phyloP scores from a whole-genome alignment of 768 basidiomycete species.

The Mycena crocata region DNA sequence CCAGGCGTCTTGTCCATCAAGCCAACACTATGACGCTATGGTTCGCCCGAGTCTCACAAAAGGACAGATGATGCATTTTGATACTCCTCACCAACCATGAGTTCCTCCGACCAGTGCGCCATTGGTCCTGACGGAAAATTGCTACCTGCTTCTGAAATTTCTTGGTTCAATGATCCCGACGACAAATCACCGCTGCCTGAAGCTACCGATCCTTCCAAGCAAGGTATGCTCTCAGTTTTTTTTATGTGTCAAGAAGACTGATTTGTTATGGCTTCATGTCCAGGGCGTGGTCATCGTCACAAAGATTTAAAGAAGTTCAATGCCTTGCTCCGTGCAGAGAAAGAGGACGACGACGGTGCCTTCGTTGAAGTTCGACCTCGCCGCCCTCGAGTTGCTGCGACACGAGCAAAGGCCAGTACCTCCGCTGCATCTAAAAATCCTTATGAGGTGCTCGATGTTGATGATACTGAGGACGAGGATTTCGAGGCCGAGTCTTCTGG shows the following conservation, averaged over 20 bases:
- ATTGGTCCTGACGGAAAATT: not conserved
- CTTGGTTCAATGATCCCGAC: not conserved
- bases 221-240: no score
- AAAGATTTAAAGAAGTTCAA: not conserved
- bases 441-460: not conserved
- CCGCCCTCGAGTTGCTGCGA: not conserved
- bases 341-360: not conserved
- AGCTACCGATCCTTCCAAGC: not conserved
- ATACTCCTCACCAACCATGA: not conserved
- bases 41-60: not conserved
- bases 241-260: not conserved
- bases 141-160: not conserved
- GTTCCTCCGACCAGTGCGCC: not conserved
- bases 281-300: conserved; percentile 3
- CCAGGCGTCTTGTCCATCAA: no score
- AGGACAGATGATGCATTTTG: not conserved
- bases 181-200: not conserved
- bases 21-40: no score
- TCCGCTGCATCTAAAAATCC: not conserved
- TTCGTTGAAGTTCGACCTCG: not conserved
- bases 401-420: not conserved
- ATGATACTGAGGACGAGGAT: not conserved
- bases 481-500: not conserved
- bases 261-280: not conserved
- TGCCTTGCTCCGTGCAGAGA: not conserved